Evolutionary conservation across 2,329 filamentous ascomycete genomes (phyloP), one percentile per base, ranked within the genome.

Genomic region (Diaporthe batatas): DNA sequence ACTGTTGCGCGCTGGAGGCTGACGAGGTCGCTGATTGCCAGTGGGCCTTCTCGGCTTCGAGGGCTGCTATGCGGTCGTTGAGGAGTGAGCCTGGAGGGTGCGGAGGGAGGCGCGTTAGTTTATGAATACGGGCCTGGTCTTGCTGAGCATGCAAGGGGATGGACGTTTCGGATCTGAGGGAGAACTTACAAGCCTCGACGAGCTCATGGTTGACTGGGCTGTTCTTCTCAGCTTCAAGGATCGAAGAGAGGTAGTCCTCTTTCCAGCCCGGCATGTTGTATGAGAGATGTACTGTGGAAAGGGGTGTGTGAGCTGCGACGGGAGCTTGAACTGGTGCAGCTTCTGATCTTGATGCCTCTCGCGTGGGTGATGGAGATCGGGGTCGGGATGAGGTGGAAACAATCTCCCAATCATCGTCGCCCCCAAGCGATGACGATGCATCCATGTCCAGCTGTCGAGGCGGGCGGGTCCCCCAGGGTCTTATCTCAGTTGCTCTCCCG

Each of bases 161-260:
- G 57, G 32, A 6, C 6, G 36, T 7, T 69, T 23, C 36, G 36
- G 39, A 25, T 16, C 57, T 49, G 75, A 34, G 73, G 70, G 75
- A 71, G 49, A 53, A 81, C 90, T 77, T 81, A 97, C 95, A 98
- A 75, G 93, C 92, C 80, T 94, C 88, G 78, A 97, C 93, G 74
- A 97, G 88, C 68, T 91, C 88, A 78, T 85, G 84, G 76, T 90
- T 89, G 74, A 90, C 84, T 6, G 87, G 86, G 76, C 84, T 87
- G 73, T 94, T 92, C 75, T 90, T 88, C 79, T 91, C 88, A 78
- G 94, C 93, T 78, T 92, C 91, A 77, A 91, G 88, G 76, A 98
- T 87, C 76, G 92, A 92, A 75, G 90, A 86, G 75, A 94, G 86
- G 82, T 97, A 98, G 79, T 97, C 93, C 76, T 93, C 91, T 79